A percentile compares a stretch with the other conserved stretches of the same genome.
phyloP scores from a whole-genome alignment of 1,284 basidiomycete genomes.

The Uromyces viciae-fabae region DNA sequence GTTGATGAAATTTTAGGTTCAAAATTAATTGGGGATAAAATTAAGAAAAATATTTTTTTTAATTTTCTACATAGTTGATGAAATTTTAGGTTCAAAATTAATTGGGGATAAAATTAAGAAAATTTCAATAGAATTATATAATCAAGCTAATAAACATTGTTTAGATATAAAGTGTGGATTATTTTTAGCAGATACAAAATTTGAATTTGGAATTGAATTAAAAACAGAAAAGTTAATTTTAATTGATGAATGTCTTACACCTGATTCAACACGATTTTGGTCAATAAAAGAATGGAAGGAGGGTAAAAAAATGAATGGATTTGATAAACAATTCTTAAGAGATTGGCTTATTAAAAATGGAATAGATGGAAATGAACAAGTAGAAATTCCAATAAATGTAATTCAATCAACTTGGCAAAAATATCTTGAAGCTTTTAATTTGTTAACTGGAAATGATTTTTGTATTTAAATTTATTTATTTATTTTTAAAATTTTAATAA shows the following conservation, averaged over 20 bases:
- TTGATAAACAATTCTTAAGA: constrained; percentile 94
- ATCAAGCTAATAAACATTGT: constrained; percentile 69
- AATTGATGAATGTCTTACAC: constrained; percentile 92
- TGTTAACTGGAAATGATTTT: constrained; percentile 61
- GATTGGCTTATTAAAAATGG: constrained; percentile 68
- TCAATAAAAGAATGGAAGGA: constrained; percentile 69
- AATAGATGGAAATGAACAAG: constrained; percentile 48
- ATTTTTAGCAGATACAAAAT: constrained; percentile 92
- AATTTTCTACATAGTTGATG: constrained; percentile 51
- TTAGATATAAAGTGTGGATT: constrained; percentile 65
- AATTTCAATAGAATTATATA: constrained; percentile 68
- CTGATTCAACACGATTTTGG: constrained; percentile 98
- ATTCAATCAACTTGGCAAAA: constrained; percentile 70
- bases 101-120: constrained; percentile 61
- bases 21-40: constrained; percentile 53
- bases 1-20: constrained; percentile 58
- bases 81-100: constrained; percentile 56
- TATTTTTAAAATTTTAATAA: not conserved
- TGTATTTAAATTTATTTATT: constrained; percentile 36
- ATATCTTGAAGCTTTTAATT: constrained; percentile 72
- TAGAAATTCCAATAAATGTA: constrained; percentile 66
- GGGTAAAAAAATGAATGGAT: constrained; percentile 77
- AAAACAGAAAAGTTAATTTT: constrained; percentile 64
- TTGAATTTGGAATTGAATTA: constrained; percentile 73
- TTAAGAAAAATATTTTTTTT: not conserved